These are phyloP conservation scores for Talinum fruticosum DNA, from an alignment of 148 eudicot genomes.

Conservation along the genomic window DNA sequence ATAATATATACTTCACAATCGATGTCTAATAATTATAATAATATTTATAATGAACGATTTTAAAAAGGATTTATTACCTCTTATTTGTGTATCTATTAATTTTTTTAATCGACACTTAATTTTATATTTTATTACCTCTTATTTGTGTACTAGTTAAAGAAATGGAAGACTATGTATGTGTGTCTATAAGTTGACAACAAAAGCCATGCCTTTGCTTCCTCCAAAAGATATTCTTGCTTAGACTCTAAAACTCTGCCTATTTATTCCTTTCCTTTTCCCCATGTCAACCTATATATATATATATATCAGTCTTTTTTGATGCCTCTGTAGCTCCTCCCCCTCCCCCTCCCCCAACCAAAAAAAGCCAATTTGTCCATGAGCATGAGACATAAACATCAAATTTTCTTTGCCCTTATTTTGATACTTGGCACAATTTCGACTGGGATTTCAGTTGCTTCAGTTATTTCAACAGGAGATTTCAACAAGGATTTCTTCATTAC, in stretches of 20 bases:
- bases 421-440: constrained; percentile 14
- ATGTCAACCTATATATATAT: constrained; percentile 37
- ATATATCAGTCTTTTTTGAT: not conserved
- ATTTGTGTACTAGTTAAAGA: no score
- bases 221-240: constrained; percentile 61
- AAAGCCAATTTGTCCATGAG: no score
- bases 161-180: not conserved
- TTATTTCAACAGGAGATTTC: constrained; percentile 70
- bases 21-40: no score
- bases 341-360: not conserved
- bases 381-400: constrained; percentile 16
- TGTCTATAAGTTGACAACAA: constrained; percentile 13
- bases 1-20: no score
- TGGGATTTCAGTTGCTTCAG: constrained; percentile 40
- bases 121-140: no score
- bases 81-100: no score
- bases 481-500: constrained; percentile 68
- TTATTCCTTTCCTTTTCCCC: constrained; percentile 17
- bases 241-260: constrained; percentile 15
- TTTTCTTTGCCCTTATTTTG: constrained; percentile 13
- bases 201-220: constrained; percentile 52
- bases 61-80: no score
- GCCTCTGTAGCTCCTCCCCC: not conserved
- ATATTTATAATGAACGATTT: no score
- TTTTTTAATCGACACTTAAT: no score